Base-by-base conservation (phyloP, 768 basidiomycete genomes). In the Pleurotus djamor region DNA sequence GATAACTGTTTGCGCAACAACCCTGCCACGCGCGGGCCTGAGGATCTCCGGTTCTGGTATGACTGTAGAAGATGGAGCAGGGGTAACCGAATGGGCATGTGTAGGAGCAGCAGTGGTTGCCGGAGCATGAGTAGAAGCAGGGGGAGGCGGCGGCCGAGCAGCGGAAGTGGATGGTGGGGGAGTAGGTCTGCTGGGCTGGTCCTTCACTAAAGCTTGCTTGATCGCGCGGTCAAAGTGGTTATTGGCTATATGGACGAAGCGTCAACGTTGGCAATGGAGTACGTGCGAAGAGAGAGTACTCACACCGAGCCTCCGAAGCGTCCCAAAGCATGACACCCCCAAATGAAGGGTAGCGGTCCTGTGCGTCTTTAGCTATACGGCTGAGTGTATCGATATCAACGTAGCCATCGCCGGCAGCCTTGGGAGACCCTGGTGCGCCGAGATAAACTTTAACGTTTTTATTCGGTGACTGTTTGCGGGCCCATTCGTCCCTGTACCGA, bases 371-470 rank as follows among this genome's bases (percentile, higher is more conserved):
- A 4, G 78, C 79, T 41, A 83, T 75, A 48, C 54, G 69, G 35
- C 72, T 72, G 44, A 86, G 70, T 1, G 79, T 78, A 8, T 69
- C 67, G 13, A 76, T 73, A 59, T 75, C 71, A 34, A 83, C 81
- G 64, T 81, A 87, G 17, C 84, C 84, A 41, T 76, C 71, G 5
- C 79, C 80, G 8, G 84, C 84, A 4, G 84, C 83, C 13, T 70
- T 69, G 4, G 77, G 63, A 6, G 82, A 74, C 4, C 76, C 86
- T 8, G 86, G 84, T 8, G 82, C 83, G 54, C 85, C 85, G 28
- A 87, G 73, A 66, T 79, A 87, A 38, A 86, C 73, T 67, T 87
- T 87, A 61, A 87, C 77, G 62, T 84, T 73, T 55, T 64, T 68
- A 69, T 87, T 87, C 4, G 79, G 74, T n/a, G 85, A 85, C 45